Evolutionary conservation across 1,284 basidiomycete species (phyloP), one percentile per base, ranked within the genome.

Genomic region (Melanopsichium pennsylvanicum): DNA sequence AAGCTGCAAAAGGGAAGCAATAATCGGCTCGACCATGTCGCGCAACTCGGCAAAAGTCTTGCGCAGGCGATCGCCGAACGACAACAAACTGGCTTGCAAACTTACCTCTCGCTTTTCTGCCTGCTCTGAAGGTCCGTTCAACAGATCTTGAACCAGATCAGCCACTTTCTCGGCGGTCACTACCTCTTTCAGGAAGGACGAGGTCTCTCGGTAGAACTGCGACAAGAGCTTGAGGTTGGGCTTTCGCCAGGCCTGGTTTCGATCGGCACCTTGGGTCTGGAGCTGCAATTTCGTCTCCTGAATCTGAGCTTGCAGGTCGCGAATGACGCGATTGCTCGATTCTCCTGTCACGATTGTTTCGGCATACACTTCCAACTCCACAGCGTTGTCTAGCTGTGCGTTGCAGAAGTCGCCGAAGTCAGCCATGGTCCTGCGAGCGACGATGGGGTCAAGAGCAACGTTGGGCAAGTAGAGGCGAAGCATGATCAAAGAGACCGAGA

Each of bases 391-490:
- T 0, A 91, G 74, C n/a, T 84, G 78, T 0, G 81, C 73, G 15
- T 84, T 79, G 16, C 64, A 57, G 32, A 58, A 46, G 15, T 49
- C 38, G 71, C 86, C 83, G 38, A 89, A 86, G 32, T 84, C 82
- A 5, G 81, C 81, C 0, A 85, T 83, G 31, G 86, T 87, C 38
- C 85, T 85, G 44, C 88, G 85, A 27, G 89, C 85, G 16, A 88
- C 88, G 13, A 89, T 87, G 9, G 95, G 95, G 80, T 98, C 96
- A 47, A 97, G 83, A 1, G 94, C 92, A 4, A 88, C 84, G 75
- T 92, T 87, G 0, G 96, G 93, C 40, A 97, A 85, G 77, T 90
- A 90, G n/a, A 95, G 84, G 2, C 87, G 84, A 15, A 92, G 77
- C 25, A 91, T 81, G 45, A 86, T 73, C 25, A 84, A 83, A 39